Evolutionary conservation across 331 rosid species (phyloP), one percentile per base, ranked within the genome.

Genomic region (Saraca asoca): DNA sequence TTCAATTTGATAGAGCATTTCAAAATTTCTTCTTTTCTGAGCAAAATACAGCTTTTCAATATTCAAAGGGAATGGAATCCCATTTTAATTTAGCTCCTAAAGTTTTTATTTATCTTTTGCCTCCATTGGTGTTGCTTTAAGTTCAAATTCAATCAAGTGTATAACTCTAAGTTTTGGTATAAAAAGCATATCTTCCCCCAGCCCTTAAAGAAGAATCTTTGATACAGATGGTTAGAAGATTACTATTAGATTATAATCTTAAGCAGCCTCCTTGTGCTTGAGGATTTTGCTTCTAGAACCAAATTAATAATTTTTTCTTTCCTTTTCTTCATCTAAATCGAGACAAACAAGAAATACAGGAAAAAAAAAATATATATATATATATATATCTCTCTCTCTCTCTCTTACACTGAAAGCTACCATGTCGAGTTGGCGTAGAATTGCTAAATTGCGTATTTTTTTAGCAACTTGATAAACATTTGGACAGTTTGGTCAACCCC

Each of bases 401-500:
- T n/a, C n/a, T 44, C 56, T 31, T 50, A 52, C 1, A 29, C 44
- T 20, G 7, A 20, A 41, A 48, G 9, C 11, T 9, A 31, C 8
- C 53, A 50, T n/a, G 38, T 35, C 51, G 66, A 68, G 44, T 29
- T 18, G 12, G 13, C 62, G 37, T 20, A 3, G 4, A 44, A 43
- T 49, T 43, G 34, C 16, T 68, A 12, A 31, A 43, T 52, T 60
- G 38, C 64, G 9, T 2, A 20, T 48, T 71, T 31, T 7, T 58
- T 39, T 41, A 41, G 41, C 51, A 31, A 37, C 9, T 51, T 33
- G 20, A 17, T 1, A 9, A 68, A 49, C 4, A 33, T 20, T 57
- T 29, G 34, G 51, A 60, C 49, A 42, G n/a, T 34, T 46, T 72
- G 52, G 85, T 76, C 79, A 76, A 76, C 79, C 60, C 66, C 51